These are phyloP conservation scores for Capronia epimyces DNA, from an alignment of 2,329 filamentous ascomycete genomes.

Conservation along the genomic window DNA sequence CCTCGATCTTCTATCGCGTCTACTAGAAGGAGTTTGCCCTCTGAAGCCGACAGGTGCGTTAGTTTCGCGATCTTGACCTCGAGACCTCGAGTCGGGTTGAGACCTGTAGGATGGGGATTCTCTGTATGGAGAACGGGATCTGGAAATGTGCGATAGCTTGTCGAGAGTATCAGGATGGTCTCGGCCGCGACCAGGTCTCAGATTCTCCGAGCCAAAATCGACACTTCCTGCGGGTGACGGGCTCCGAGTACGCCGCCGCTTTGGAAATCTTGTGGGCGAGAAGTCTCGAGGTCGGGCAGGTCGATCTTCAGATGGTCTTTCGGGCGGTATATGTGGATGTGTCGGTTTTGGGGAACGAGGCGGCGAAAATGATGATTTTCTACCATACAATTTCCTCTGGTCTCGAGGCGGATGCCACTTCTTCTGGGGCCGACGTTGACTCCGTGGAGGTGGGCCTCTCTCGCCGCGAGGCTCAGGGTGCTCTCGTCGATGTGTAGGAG, in stretches of 20 bases:
- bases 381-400: conserved; percentile 18
- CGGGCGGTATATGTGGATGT: conserved; percentile 11
- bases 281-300: conserved; percentile 17
- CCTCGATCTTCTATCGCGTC: conserved; percentile 27
- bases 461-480: conserved; percentile 8
- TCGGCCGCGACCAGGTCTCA: conserved; percentile 37
- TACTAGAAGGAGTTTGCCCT: conserved; percentile 34
- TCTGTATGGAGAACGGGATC: conserved; percentile 31
- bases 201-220: conserved; percentile 26
- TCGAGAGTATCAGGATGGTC: conserved; percentile 36
- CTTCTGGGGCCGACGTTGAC: conserved; percentile 9
- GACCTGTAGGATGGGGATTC: conserved; percentile 34
- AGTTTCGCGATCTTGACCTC: conserved; percentile 26
- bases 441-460: conserved; percentile 9
- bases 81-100: conserved; percentile 30
- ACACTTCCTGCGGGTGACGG: conserved; percentile 25
- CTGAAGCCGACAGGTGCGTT: conserved; percentile 29
- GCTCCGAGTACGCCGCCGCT: conserved; percentile 29
- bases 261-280: conserved; percentile 21
- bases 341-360: conserved; percentile 10
- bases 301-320: conserved; percentile 13
- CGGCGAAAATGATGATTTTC: conserved; percentile 24
- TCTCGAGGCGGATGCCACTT: conserved; percentile 20
- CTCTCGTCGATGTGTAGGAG: conserved; percentile 13
- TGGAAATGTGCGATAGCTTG: conserved; percentile 28